Evolutionary conservation across 805 yeast species (phyloP).

Genomic region (Lipomyces anomalus): DNA sequence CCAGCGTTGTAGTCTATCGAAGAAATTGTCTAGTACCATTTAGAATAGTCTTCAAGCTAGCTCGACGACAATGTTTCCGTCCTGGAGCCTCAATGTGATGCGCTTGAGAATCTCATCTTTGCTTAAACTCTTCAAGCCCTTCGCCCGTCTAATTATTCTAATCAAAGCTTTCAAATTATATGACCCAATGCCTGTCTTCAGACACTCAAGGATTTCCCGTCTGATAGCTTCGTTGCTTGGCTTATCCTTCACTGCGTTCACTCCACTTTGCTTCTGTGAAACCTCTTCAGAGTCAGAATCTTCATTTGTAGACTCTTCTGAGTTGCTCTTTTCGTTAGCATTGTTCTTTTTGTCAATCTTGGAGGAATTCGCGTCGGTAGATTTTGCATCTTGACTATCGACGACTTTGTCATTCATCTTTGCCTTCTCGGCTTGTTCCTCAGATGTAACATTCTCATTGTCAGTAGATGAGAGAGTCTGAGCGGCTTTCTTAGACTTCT

Average conservation of each 20-base stretch:
- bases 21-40: neutral
- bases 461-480: too few relatives aligned
- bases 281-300: conserved; percentile 3
- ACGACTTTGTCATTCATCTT: conserved; percentile 3
- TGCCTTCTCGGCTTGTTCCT: conserved; percentile 1
- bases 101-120: conserved; percentile 12
- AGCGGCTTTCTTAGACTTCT: conserved; percentile 1
- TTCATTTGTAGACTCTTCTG: neutral
- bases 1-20: neutral
- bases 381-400: conserved; percentile 1
- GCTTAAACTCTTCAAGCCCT: conserved; percentile 5
- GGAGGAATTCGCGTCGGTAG: neutral
- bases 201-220: neutral
- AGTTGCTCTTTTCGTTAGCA: neutral
- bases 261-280: conserved; percentile 1
- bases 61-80: conserved; percentile 7
- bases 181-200: neutral
- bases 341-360: conserved; percentile 1
- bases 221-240: neutral
- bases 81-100: neutral
- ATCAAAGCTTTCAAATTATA: conserved; percentile 10
- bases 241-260: conserved; percentile 1
- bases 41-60: neutral
- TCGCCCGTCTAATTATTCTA: conserved; percentile 7
- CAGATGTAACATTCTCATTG: too few relatives aligned